Base-by-base conservation (phyloP, 2,329 filamentous ascomycete genomes). In the Colletotrichum eremochloae region DNA sequence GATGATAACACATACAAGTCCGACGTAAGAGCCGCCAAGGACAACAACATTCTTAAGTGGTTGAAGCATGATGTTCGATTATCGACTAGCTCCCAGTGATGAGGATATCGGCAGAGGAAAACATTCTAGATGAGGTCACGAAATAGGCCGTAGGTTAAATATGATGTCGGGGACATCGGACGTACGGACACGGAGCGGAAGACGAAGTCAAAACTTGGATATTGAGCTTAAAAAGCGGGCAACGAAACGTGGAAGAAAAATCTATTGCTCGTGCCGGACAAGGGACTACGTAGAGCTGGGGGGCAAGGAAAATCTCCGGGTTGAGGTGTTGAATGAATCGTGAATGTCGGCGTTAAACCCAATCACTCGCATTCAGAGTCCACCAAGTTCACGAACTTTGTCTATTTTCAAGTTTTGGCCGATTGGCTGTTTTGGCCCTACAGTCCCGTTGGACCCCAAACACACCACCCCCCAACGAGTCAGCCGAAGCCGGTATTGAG, bases 21-120 rank as follows among this genome's bases (percentile, higher is more conserved):
- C 85, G 0, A 81, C 82, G 70, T 85, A 86, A 0, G 84, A 86
- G 11, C 81, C 85, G 38, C 85, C 85, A 20, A 87, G 74, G 2
- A 85, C 75, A 31, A 85, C 78, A 14, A 86, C 78, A 57, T 81
- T 83, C 46, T 80, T 80, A 24, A 70, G 24, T 2, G 67, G 67
- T 60, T 67, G 63, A 6, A 67, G 36, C 67, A 70, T 70, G 6
- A 12, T 57, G 8, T 2, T 9, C 0, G 2, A 2, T 29, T 33
- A 40, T 7, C 2, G 36, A 24, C 6, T 5, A 40, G n/a, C 2
- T 40, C 18, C 12, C 1, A 12, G 38, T 2, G 12, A 14, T 18
- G 33, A 15, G 2, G 8, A 11, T 24, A 14, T 24, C 11, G 9
- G 5, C 2, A 5, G 9, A 40, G n/a, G n/a, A 40, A 29, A 11